A percentile compares a stretch with the other conserved stretches of the same genome.
Evolutionary conservation across 139 green algal genomes (phyloP).

Genomic region (Desmodesmus armatus): DNA sequence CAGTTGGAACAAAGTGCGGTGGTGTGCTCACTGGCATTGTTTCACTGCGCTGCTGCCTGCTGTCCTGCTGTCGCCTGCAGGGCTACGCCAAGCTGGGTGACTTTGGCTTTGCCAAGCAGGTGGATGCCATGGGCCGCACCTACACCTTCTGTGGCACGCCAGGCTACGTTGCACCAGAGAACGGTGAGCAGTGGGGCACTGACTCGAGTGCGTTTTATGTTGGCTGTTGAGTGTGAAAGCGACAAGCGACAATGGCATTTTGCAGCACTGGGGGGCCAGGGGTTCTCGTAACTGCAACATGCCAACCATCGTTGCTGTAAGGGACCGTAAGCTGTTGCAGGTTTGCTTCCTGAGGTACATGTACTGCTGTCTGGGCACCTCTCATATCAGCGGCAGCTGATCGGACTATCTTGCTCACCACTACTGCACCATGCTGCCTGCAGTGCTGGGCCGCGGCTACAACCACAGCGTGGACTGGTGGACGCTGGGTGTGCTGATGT

Average conservation of each 20-base stretch:
- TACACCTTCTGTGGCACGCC: constrained; percentile 99
- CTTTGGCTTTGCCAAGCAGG: constrained; percentile 90
- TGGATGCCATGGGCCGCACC: constrained; percentile 79
- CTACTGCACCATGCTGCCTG: not conserved
- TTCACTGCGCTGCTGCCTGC: no score
- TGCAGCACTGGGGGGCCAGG: not conserved
- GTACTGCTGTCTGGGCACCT: not conserved
- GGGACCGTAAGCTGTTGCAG: not conserved
- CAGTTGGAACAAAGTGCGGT: not conserved
- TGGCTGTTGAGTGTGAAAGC: not conserved
- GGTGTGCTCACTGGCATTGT: not conserved
- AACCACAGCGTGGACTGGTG: constrained; percentile 94
- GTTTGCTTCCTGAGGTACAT: not conserved
- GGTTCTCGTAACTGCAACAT: not conserved
- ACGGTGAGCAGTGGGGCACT: constrained; percentile 14
- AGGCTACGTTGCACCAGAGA: constrained; percentile 62
- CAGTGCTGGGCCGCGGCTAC: constrained; percentile 93
- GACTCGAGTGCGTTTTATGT: not conserved
- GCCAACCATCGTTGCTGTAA: not conserved
- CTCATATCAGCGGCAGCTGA: no score
- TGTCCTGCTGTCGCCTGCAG: constrained; percentile 41
- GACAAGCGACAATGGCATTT: not conserved
- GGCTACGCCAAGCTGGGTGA: constrained; percentile 95
- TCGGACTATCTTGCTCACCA: no score
- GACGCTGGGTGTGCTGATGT: constrained; percentile 95